Evolutionary conservation across 2,329 filamentous ascomycete species (phyloP).

Genomic region (Ramichloridium luteum): DNA sequence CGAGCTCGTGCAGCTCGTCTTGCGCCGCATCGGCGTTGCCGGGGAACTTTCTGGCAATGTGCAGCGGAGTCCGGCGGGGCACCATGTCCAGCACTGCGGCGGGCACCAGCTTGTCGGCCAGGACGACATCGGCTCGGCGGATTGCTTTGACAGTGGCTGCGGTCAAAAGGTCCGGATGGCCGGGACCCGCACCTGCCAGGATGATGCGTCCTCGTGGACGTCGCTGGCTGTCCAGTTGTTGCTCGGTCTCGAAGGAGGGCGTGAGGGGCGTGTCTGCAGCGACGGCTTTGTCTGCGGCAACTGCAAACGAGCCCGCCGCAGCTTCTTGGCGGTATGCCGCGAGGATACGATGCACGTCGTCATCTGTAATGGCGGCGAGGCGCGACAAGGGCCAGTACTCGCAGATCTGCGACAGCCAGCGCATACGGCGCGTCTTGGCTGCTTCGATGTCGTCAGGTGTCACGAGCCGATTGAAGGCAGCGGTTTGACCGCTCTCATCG

Average conservation of each 20-base stretch:
- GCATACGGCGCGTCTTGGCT: conserved; percentile 67
- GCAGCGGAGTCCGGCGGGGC: conserved; percentile 74
- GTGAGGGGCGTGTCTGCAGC: conserved; percentile 15
- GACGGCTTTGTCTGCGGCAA: conserved; percentile 19
- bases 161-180: conserved; percentile 84
- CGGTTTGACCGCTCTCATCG: conserved; percentile 59
- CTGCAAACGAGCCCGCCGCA: conserved; percentile 17
- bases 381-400: conserved; percentile 93
- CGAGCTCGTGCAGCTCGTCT: conserved; percentile 71
- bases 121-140: conserved; percentile 60
- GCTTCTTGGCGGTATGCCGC: conserved; percentile 49
- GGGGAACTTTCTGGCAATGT: conserved; percentile 93
- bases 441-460: conserved; percentile 60
- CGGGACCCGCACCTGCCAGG: conserved; percentile 82
- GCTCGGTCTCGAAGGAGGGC: conserved; percentile 8
- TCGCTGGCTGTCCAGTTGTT: conserved; percentile 17
- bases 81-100: conserved; percentile 77
- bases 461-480: conserved; percentile 75
- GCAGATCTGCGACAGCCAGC: conserved; percentile 92
- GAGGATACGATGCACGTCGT: conserved; percentile 67
- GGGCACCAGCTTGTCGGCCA: conserved; percentile 78
- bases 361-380: conserved; percentile 66
- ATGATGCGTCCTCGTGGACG: conserved; percentile 57
- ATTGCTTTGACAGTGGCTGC: conserved; percentile 69
- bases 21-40: conserved; percentile 92